Evolutionary conservation across 352 stramenopile genomes (phyloP).

Genomic region (Phytophthora pisi): DNA sequence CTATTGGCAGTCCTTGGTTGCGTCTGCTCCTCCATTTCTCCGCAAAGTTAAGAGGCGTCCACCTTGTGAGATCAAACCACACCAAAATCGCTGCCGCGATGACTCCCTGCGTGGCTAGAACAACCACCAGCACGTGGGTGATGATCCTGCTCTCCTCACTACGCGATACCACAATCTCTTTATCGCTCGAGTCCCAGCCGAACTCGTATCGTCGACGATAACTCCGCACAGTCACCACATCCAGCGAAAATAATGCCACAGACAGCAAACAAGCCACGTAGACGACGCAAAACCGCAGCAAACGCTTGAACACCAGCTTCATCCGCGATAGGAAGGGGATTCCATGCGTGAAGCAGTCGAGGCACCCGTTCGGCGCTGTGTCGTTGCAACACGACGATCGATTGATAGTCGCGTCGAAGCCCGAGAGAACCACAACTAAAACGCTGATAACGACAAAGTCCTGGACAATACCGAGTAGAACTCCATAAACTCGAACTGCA

Average conservation of each 20-base stretch:
- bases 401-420: slow-evolving; percentile 36
- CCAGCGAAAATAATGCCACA: slow-evolving; percentile 23
- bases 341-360: slow-evolving; percentile 36
- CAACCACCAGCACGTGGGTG: slow-evolving; percentile 1
- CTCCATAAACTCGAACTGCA: slow-evolving; percentile 7
- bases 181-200: slow-evolving; percentile 1
- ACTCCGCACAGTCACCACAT: slow-evolving; percentile 28
- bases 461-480: slow-evolving; percentile 29
- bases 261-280: slow-evolving; percentile 25
- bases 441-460: slow-evolving; percentile 38
- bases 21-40: slow-evolving; percentile 3
- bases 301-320: slow-evolving; percentile 35
- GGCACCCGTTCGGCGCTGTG: slow-evolving; percentile 35
- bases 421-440: slow-evolving; percentile 17
- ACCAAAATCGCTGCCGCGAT: slow-evolving; percentile 22
- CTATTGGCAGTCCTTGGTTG: slow-evolving; percentile 2
- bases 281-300: slow-evolving; percentile 15
- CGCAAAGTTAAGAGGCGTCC: slow-evolving; percentile 22
- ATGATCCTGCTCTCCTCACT: slow-evolving; percentile 10
- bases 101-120: slow-evolving; percentile 12
- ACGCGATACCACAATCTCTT: slow-evolving; percentile 2
- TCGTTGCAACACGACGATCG: slow-evolving; percentile 31
- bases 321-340: slow-evolving; percentile 22
- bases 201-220: slow-evolving; percentile 26
- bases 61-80: slow-evolving; percentile 38